phyloP scores from a whole-genome alignment of 2,329 filamentous ascomycete genomes.

The Calonectria leucothoes region DNA sequence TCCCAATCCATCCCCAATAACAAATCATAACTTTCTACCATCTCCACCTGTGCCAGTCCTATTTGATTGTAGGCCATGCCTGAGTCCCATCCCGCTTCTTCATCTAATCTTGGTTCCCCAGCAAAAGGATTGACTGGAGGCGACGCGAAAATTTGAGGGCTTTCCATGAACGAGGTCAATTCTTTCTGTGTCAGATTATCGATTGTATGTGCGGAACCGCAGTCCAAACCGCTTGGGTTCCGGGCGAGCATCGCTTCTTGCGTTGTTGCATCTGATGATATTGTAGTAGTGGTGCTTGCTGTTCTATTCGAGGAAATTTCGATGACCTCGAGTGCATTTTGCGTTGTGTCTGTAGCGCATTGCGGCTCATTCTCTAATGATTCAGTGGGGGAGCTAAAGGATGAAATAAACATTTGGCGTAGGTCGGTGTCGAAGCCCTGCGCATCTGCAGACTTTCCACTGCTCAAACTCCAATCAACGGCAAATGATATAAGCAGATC shows the following conservation, averaged over 20 bases:
- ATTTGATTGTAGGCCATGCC: not conserved
- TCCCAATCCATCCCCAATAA: not conserved
- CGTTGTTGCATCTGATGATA: too few species aligned
- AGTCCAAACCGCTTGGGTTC: not conserved
- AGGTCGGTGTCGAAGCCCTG: not conserved
- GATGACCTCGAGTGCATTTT: not conserved
- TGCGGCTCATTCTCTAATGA: not conserved
- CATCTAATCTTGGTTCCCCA: not conserved
- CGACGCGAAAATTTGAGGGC: not conserved
- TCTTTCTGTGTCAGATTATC: not conserved
- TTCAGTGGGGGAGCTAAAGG: not conserved
- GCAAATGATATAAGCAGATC: not conserved
- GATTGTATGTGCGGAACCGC: not conserved
- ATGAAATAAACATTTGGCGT: not conserved
- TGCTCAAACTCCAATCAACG: constrained; percentile 5
- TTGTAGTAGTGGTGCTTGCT: not conserved
- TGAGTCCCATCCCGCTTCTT: not conserved
- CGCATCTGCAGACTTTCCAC: not conserved
- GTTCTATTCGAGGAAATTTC: not conserved
- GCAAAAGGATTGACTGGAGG: not conserved
- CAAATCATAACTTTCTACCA: not conserved
- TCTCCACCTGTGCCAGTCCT: not conserved
- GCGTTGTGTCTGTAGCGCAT: not conserved
- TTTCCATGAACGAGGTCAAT: not conserved
- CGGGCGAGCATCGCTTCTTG: not conserved